These are phyloP conservation scores for Populus tomentosa DNA, from an alignment of 441 rosid genomes.

Conservation along the genomic window DNA sequence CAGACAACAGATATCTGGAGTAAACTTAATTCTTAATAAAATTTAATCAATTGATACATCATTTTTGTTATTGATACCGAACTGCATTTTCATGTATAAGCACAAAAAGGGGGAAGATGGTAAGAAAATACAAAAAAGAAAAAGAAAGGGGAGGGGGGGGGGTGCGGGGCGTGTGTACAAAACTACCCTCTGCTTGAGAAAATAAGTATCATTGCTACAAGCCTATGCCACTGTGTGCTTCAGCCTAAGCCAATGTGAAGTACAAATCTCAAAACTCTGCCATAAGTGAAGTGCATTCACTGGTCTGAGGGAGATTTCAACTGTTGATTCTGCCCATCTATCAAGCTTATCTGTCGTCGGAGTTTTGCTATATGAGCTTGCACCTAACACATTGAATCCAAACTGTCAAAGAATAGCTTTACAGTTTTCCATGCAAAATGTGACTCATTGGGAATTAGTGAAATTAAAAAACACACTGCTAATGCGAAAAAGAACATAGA, in stretches of 20 bases:
- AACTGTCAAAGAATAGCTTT: constrained; percentile 11
- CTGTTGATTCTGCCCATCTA: constrained; percentile 71
- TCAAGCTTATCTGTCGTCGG: constrained; percentile 56
- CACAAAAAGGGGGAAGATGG: background rate
- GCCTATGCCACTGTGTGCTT: constrained; percentile 19
- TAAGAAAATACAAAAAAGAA: background rate
- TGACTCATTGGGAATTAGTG: background rate
- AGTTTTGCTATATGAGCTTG: constrained; percentile 84
- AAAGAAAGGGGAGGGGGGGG: background rate
- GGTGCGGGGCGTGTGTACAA: background rate
- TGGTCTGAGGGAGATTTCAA: constrained; percentile 53
- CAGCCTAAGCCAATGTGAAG: constrained; percentile 20
- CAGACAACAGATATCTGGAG: constrained; percentile 1
- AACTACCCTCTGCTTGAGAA: constrained; percentile 12
- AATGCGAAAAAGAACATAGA: constrained; percentile 5
- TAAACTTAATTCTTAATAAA: constrained; percentile 2
- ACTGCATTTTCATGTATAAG: constrained; percentile 8
- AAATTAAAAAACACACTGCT: background rate
- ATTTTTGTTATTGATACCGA: constrained; percentile 12
- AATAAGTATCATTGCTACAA: constrained; percentile 23
- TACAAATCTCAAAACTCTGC: constrained; percentile 18
- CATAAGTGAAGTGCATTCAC: constrained; percentile 21
- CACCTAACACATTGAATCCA: constrained; percentile 47
- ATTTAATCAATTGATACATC: constrained; percentile 11
- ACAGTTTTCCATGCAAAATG: background rate